Conservation (phyloP, 768 basidiomycete genomes). For the Lactarius vividus region DNA sequence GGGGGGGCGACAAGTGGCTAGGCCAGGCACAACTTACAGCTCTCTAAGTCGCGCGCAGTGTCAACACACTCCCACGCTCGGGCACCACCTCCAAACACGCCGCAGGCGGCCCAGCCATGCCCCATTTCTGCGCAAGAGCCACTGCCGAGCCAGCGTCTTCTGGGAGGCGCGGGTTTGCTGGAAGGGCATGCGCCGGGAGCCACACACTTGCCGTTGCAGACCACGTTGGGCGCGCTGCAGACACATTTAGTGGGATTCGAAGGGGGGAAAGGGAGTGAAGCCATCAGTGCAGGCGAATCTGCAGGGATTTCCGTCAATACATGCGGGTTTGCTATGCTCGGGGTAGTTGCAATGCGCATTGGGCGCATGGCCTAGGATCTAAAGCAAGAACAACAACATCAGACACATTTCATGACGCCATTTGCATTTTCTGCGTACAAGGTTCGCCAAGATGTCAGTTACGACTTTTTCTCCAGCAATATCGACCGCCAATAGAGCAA, state of each 20-base stretch:
- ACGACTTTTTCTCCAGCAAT: slow-evolving; percentile 36
- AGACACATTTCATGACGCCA: background rate
- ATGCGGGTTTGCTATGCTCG: slow-evolving; percentile 38
- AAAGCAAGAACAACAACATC: background rate
- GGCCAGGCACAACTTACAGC: slow-evolving; percentile 40
- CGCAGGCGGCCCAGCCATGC: slow-evolving; percentile 42
- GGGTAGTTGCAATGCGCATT: slow-evolving; percentile 42
- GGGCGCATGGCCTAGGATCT: slow-evolving; percentile 33
- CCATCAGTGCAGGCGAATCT: slow-evolving; percentile 47
- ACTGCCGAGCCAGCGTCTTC: slow-evolving; percentile 37
- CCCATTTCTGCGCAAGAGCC: slow-evolving; percentile 18
- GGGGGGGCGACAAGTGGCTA: too few species aligned
- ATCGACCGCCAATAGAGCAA: slow-evolving; percentile 34
- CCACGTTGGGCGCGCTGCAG: slow-evolving; percentile 41
- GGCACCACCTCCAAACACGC: slow-evolving; percentile 39
- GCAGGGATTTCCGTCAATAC: slow-evolving; percentile 40
- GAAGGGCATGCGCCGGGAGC: slow-evolving; percentile 32
- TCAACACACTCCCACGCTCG: slow-evolving; percentile 51
- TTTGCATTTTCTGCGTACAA: slow-evolving; percentile 35
- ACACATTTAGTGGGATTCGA: slow-evolving; percentile 41
- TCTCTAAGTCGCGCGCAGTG: slow-evolving; percentile 47
- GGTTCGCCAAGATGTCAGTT: slow-evolving; percentile 33
- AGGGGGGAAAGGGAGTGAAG: slow-evolving; percentile 35
- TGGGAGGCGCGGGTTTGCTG: slow-evolving; percentile 22
- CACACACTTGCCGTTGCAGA: slow-evolving; percentile 51